These are phyloP conservation scores for Calonectria naviculata DNA, from an alignment of 2,329 filamentous ascomycete genomes.

Conservation along the genomic window DNA sequence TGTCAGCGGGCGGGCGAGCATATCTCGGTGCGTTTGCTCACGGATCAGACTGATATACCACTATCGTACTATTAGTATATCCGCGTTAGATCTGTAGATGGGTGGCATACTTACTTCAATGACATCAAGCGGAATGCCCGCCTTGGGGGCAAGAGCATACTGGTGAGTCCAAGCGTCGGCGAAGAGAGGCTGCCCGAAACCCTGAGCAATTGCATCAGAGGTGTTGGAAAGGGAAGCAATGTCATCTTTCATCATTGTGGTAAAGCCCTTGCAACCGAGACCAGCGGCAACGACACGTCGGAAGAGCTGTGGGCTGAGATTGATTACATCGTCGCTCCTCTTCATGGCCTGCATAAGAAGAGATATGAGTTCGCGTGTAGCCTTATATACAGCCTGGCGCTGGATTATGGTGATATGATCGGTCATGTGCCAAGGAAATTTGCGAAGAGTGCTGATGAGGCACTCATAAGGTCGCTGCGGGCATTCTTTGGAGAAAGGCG, in stretches of 20 bases:
- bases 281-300: constrained; percentile 63
- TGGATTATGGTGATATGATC: constrained; percentile 68
- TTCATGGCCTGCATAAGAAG: constrained; percentile 57
- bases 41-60: constrained; percentile 69
- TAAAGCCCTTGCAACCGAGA: constrained; percentile 71
- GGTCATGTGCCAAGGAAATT: constrained; percentile 72
- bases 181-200: constrained; percentile 60
- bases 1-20: constrained; percentile 52
- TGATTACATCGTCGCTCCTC: constrained; percentile 50
- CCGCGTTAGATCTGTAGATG: not conserved
- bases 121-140: constrained; percentile 60
- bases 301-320: constrained; percentile 64
- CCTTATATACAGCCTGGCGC: constrained; percentile 63
- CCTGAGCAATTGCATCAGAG: constrained; percentile 45
- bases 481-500: constrained; percentile 69
- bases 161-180: constrained; percentile 63
- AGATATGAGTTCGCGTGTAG: constrained; percentile 60
- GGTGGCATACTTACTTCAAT: constrained; percentile 60
- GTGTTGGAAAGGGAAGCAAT: constrained; percentile 58
- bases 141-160: constrained; percentile 63
- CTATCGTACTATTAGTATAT: constrained; percentile 47
- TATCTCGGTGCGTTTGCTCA: constrained; percentile 58
- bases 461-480: constrained; percentile 74
- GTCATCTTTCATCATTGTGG: constrained; percentile 69
- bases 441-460: constrained; percentile 71